Evolutionary conservation across 208 protist genomes (phyloP), one percentile per base, ranked within the genome.

Genomic region (Acanthamoeba castellanii): DNA sequence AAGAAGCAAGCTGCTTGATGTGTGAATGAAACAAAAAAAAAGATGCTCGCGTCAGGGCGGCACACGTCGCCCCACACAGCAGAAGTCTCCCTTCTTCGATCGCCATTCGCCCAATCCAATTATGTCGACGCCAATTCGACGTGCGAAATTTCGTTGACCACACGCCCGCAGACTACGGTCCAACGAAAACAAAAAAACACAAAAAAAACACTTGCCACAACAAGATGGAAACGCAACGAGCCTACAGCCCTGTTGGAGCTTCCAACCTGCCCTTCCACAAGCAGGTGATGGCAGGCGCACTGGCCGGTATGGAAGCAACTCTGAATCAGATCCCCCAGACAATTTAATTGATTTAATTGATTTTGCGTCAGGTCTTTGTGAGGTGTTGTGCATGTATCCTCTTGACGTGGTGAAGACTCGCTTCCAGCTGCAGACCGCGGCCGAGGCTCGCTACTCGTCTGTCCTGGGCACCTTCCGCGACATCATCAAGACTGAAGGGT

Each of bases 401-500:
- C 85, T 92, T 30, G 85, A 92, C 27, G 85, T 92, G 6, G 85
- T 92, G 13, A 92, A 92, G 85, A 92, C 85, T 3, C 30, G 85
- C 37, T 72, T 92, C 59, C 85, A 92, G 59, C 61, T 92, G 55
- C 61, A 66, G 27, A 92, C 57, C 27, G 30, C 78, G 5, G 78
- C 78, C 27, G 85, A 74, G 5, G 85, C 85, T 57, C 52, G 34
- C 55, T 76, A 92, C 57, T 32, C 85, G 20, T 92, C 85, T 32
- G 92, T 97, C 64, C 30, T 95, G 16, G 61, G 47, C 25, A 55
- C 50, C 50, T 70, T 96, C 13, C 8, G 68, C 37, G 42, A 66
- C 16, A 97, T 97, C 85, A 91, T 97, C 59, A 94, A 74, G 82
- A 81, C 94, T 11, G 96, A 96, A 74, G 96, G 96, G 74, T 88